Evolutionary conservation across 306 rosid genomes (phyloP).

Genomic region (Dryas drummondii): DNA sequence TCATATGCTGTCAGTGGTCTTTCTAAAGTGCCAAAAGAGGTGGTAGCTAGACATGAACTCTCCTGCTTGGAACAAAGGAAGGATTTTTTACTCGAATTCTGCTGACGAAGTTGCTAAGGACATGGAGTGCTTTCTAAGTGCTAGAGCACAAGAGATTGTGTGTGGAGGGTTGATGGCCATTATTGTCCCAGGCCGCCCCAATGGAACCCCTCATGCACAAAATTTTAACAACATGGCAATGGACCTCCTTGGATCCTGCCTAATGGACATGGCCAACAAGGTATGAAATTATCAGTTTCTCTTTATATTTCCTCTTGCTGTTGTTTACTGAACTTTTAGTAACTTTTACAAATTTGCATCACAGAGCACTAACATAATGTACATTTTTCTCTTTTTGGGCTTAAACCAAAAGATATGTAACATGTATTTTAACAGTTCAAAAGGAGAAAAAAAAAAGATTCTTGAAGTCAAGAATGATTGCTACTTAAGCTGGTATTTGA

Average conservation of each 20-base stretch:
- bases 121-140: constrained; percentile 16
- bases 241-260: constrained; percentile 6
- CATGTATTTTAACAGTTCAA: too few species aligned
- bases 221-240: background rate
- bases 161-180: constrained; percentile 25
- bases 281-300: background rate
- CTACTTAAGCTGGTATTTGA: background rate
- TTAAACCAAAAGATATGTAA: too few species aligned
- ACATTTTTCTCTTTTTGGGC: too few species aligned
- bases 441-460: too few species aligned
- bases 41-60: constrained; percentile 9
- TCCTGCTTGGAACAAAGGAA: constrained; percentile 25
- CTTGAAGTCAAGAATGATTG: too few species aligned
- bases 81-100: constrained; percentile 8
- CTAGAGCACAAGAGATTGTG: constrained; percentile 26
- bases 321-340: too few species aligned
- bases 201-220: constrained; percentile 2
- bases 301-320: background rate
- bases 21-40: constrained; percentile 17
- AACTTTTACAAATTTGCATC: too few species aligned
- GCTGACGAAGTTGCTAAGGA: constrained; percentile 14
- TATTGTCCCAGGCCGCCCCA: background rate
- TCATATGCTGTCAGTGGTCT: constrained; percentile 19
- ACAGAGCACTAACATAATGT: too few species aligned
- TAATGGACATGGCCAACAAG: constrained; percentile 21